Percentiles rank a stretch among this genome's conserved stretches.
Evolutionary conservation across 2,329 filamentous ascomycete genomes (phyloP).

Genomic region (Didymella exigua): DNA sequence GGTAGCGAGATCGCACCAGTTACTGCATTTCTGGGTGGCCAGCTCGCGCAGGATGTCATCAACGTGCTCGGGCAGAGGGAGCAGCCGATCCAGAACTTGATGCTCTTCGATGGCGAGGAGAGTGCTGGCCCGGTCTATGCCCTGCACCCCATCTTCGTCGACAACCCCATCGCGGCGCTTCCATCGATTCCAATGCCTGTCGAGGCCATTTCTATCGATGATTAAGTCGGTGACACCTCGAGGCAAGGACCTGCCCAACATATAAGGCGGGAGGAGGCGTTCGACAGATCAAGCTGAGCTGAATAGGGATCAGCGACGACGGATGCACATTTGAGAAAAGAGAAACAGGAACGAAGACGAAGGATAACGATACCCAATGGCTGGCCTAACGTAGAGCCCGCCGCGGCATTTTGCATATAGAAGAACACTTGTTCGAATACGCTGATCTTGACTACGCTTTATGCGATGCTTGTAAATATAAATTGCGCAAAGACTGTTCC

Average conservation of each 20-base stretch:
- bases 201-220: constrained; percentile 20
- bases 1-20: constrained; percentile 85
- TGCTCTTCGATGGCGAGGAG: constrained; percentile 85
- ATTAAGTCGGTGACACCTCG: neutral
- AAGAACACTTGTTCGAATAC: neutral
- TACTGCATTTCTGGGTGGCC: constrained; percentile 84
- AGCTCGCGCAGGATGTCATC: constrained; percentile 94
- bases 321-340: neutral
- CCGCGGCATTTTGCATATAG: constrained; percentile 12
- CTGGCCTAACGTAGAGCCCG: neutral
- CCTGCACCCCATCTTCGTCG: constrained; percentile 67
- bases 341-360: neutral
- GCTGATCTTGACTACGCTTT: neutral
- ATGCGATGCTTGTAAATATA: neutral
- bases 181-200: constrained; percentile 34
- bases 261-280: neutral
- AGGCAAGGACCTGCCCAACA: neutral
- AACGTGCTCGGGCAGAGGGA: constrained; percentile 90
- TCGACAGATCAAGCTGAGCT: neutral
- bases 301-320: neutral
- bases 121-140: constrained; percentile 81
- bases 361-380: constrained; percentile 16
- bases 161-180: constrained; percentile 24
- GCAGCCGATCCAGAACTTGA: constrained; percentile 94
- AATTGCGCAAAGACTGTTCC: neutral